phyloP scores from a whole-genome alignment of 345 rosid genomes.

The Acer saccharum region DNA sequence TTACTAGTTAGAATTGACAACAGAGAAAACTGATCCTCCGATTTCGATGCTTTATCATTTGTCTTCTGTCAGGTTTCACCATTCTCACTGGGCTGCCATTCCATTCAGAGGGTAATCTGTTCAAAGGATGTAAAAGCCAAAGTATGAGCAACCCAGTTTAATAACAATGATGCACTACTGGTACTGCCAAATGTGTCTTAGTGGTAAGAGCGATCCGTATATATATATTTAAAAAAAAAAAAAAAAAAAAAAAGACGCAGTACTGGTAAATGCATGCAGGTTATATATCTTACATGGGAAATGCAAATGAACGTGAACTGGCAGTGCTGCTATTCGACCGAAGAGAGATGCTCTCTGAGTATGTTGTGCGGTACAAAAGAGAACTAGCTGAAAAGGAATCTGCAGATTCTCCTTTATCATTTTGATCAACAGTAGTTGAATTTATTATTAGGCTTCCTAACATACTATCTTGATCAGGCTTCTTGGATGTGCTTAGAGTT shows the following conservation, averaged over 20 bases:
- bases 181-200: too few relatives aligned
- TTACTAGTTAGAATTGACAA: conserved; percentile 25
- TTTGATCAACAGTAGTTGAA: neutral
- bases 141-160: neutral
- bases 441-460: conserved; percentile 2
- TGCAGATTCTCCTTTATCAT: conserved; percentile 14
- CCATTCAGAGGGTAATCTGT: conserved; percentile 48
- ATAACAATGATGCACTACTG: neutral
- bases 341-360: conserved; percentile 22
- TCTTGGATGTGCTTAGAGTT: neutral
- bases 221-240: too few relatives aligned
- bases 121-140: neutral
- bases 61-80: conserved; percentile 31
- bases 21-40: conserved; percentile 40
- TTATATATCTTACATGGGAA: conserved; percentile 40
- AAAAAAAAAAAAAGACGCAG: too few relatives aligned
- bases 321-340: conserved; percentile 32
- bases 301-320: conserved; percentile 40
- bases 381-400: neutral
- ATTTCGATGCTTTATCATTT: conserved; percentile 20
- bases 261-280: neutral
- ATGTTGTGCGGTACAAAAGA: neutral
- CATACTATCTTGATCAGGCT: conserved; percentile 5
- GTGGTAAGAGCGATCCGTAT: too few relatives aligned
- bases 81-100: conserved; percentile 48